phyloP scores from a whole-genome alignment of 345 rosid genomes.

The Trapa incisa region DNA sequence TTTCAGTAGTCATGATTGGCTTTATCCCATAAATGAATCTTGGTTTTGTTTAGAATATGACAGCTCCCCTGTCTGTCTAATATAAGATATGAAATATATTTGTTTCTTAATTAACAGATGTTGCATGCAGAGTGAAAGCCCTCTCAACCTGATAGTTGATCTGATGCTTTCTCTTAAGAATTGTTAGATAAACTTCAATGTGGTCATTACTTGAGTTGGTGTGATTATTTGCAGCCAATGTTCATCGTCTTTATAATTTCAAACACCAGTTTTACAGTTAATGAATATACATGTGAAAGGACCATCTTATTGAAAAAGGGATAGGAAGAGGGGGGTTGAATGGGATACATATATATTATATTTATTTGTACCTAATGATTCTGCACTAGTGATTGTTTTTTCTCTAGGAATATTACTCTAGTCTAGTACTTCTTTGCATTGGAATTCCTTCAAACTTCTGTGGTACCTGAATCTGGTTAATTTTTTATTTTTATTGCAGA shows the following conservation, averaged over 20 bases:
- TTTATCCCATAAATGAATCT: not conserved
- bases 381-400: not conserved
- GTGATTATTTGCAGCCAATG: not conserved
- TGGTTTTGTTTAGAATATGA: not conserved
- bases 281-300: not conserved
- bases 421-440: not conserved
- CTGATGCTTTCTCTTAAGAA: not conserved
- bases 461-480: not conserved
- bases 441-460: slow-evolving; percentile 4
- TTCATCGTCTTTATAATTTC: not conserved
- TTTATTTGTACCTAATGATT: no score
- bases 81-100: not conserved
- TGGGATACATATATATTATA: no score
- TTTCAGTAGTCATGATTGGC: not conserved
- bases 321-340: no score
- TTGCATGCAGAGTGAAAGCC: not conserved
- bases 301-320: not conserved
- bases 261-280: not conserved
- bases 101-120: not conserved
- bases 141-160: not conserved
- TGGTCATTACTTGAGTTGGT: not conserved
- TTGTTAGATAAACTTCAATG: not conserved
- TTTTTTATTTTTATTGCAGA: slow-evolving; percentile 2
- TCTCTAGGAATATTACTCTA: not conserved
- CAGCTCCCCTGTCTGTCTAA: not conserved